A percentile compares a stretch with the other conserved stretches of the same genome.
phyloP scores from a whole-genome alignment of 495 filamentous ascomycete genomes.

The Hyaloscypha bicolor region DNA sequence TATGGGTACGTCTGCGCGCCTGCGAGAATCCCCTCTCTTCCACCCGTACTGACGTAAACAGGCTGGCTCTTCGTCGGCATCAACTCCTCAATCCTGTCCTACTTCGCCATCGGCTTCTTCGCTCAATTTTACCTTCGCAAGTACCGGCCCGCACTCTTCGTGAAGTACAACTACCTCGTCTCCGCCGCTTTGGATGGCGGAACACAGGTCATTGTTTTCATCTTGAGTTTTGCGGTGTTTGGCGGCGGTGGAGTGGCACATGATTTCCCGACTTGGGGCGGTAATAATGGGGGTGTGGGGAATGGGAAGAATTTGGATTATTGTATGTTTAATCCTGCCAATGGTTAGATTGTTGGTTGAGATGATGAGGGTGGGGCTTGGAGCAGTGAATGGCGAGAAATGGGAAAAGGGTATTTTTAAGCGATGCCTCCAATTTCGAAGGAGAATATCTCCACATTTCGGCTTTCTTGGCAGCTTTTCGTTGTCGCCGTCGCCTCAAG shows the following conservation, averaged over 20 bases:
- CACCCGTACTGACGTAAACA: no score
- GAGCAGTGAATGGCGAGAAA: no score
- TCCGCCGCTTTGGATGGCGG: slow-evolving; percentile 59
- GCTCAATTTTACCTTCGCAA: slow-evolving; percentile 56
- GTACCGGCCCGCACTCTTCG: slow-evolving; percentile 51
- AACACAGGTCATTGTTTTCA: slow-evolving; percentile 52
- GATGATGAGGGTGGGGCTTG: no score
- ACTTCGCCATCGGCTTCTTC: slow-evolving; percentile 42
- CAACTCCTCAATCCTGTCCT: slow-evolving; percentile 40
- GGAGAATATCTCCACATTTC: no score
- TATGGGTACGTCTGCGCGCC: no score
- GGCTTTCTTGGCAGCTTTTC: no score
- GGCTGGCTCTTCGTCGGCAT: slow-evolving; percentile 41
- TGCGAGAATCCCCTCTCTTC: no score
- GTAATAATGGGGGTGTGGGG: slow-evolving; percentile 1
- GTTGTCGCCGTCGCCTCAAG: no score
- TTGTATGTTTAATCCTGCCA: slow-evolving; percentile 17
- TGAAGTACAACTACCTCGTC: slow-evolving; percentile 60
- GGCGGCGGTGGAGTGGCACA: slow-evolving; percentile 37
- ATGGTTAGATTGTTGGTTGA: no score
- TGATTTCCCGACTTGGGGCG: slow-evolving; percentile 18
- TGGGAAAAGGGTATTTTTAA: no score
- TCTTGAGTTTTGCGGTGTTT: slow-evolving; percentile 61
- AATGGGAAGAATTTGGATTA: slow-evolving; percentile 15
- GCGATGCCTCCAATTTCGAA: no score